phyloP scores from a whole-genome alignment of 2,329 filamentous ascomycete species.

The Pseudodiploospora longispora region DNA sequence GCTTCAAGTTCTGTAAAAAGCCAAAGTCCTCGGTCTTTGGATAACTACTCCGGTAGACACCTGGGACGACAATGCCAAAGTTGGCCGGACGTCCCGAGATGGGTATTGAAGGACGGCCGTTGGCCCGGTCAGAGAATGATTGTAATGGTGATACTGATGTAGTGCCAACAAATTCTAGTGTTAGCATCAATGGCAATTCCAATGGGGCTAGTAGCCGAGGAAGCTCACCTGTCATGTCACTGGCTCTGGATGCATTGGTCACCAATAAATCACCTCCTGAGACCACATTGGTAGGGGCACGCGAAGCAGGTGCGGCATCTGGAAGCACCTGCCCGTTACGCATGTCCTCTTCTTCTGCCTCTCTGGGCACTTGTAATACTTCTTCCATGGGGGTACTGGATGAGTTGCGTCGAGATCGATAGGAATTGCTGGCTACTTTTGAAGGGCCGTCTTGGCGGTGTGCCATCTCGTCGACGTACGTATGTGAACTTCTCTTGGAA shows the following conservation, averaged over 20 bases:
- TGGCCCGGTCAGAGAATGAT: conserved; percentile 3
- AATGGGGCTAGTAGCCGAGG: neutral
- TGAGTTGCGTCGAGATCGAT: conserved; percentile 21
- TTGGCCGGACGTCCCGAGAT: conserved; percentile 49
- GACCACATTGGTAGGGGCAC: too few relatives aligned
- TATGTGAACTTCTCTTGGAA: conserved; percentile 17
- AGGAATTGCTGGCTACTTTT: conserved; percentile 13
- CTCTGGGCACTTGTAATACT: conserved; percentile 8
- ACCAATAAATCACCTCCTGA: neutral
- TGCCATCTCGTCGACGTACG: conserved; percentile 13
- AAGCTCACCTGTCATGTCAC: neutral
- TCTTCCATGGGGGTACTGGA: conserved; percentile 22
- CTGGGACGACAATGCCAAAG: conserved; percentile 66
- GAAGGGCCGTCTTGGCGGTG: conserved; percentile 8
- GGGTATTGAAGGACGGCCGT: conserved; percentile 15
- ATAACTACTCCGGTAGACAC: conserved; percentile 77
- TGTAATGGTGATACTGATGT: conserved; percentile 1
- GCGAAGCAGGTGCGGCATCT: too few relatives aligned
- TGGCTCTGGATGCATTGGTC: neutral
- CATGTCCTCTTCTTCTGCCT: neutral
- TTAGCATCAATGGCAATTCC: neutral
- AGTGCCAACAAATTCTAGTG: neutral
- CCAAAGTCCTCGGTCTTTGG: conserved; percentile 62
- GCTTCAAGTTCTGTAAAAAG: conserved; percentile 57
- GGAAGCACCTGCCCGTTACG: too few relatives aligned